Evolutionary conservation across 352 stramenopile genomes (phyloP).

Genomic region (Blastocystis sp.): DNA sequence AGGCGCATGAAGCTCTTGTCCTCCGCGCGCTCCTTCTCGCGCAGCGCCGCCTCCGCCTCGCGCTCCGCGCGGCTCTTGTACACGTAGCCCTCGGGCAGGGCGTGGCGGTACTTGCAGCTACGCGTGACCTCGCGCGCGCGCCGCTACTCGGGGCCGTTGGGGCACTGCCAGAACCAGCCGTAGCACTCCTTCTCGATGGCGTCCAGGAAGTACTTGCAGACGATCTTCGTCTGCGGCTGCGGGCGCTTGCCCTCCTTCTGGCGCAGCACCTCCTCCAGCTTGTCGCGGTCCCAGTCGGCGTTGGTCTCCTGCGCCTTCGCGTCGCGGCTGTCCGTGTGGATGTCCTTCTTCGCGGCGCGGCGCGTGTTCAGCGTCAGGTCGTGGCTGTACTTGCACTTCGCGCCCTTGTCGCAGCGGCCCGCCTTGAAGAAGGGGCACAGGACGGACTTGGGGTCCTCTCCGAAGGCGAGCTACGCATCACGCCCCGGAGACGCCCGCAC

Average conservation of each 20-base stretch:
- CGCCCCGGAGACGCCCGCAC: neutral
- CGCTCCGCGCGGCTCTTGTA: slow-evolving; percentile 84
- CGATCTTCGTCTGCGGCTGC: slow-evolving; percentile 71
- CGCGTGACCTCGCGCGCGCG: slow-evolving; percentile 76
- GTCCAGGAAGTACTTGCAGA: slow-evolving; percentile 84
- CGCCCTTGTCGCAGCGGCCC: slow-evolving; percentile 82
- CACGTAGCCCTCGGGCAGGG: slow-evolving; percentile 82
- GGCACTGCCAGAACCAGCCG: slow-evolving; percentile 85
- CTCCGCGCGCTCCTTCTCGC: slow-evolving; percentile 78
- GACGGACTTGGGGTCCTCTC: slow-evolving; percentile 83
- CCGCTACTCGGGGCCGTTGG: slow-evolving; percentile 78
- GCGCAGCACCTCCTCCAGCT: slow-evolving; percentile 77
- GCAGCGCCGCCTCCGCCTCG: slow-evolving; percentile 75
- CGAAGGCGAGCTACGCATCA: slow-evolving; percentile 77
- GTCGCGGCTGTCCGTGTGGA: slow-evolving; percentile 81
- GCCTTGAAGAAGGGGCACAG: slow-evolving; percentile 85
- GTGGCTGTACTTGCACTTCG: slow-evolving; percentile 84
- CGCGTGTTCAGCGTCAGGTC: slow-evolving; percentile 81
- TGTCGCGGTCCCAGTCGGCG: slow-evolving; percentile 80
- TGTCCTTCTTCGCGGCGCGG: slow-evolving; percentile 83
- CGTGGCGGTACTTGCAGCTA: slow-evolving; percentile 78
- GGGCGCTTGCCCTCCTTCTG: slow-evolving; percentile 68
- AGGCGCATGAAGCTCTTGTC: slow-evolving; percentile 82
- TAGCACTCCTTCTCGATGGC: slow-evolving; percentile 85
- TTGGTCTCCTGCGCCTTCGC: slow-evolving; percentile 75